These are phyloP conservation scores for Anthracocystis setariae DNA, from an alignment of 1,284 basidiomycete species.

Conservation along the genomic window DNA sequence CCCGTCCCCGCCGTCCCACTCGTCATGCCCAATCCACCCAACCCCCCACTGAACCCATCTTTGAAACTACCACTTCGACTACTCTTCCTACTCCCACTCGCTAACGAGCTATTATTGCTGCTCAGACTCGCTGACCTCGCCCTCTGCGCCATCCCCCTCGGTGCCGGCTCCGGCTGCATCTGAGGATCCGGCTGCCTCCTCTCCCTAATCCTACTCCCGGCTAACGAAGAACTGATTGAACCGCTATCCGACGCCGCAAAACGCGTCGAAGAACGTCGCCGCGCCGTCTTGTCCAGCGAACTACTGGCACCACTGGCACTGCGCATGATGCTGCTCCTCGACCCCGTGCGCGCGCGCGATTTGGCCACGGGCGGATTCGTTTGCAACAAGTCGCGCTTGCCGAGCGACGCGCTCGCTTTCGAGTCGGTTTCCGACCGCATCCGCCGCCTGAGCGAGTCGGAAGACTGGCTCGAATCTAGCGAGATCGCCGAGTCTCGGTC, in stretches of 20 bases:
- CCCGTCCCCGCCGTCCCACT: slow-evolving; percentile 2
- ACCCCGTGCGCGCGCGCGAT: slow-evolving; percentile 11
- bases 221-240: slow-evolving; percentile 7
- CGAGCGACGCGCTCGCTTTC: not conserved
- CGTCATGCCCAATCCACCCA: slow-evolving; percentile 30
- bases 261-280: slow-evolving; percentile 10
- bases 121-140: slow-evolving; percentile 45
- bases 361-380: slow-evolving; percentile 15
- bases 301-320: slow-evolving; percentile 15
- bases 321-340: slow-evolving; percentile 33
- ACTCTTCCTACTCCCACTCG: slow-evolving; percentile 14
- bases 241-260: slow-evolving; percentile 3
- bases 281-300: slow-evolving; percentile 5
- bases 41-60: not conserved
- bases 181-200: slow-evolving; percentile 18
- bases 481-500: slow-evolving; percentile 28
- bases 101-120: slow-evolving; percentile 19
- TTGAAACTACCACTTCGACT: slow-evolving; percentile 25
- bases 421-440: slow-evolving; percentile 6
- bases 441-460: slow-evolving; percentile 19
- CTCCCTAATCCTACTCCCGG: not conserved
- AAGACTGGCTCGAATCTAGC: slow-evolving; percentile 11
- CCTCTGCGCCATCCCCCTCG: slow-evolving; percentile 38
- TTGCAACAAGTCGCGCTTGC: not conserved
- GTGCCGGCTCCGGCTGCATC: slow-evolving; percentile 51